A percentile compares a stretch with the other conserved stretches of the same genome.
Conservation (phyloP, 2,329 filamentous ascomycete genomes). For the Ceratocystiopsis sp. region DNA sequence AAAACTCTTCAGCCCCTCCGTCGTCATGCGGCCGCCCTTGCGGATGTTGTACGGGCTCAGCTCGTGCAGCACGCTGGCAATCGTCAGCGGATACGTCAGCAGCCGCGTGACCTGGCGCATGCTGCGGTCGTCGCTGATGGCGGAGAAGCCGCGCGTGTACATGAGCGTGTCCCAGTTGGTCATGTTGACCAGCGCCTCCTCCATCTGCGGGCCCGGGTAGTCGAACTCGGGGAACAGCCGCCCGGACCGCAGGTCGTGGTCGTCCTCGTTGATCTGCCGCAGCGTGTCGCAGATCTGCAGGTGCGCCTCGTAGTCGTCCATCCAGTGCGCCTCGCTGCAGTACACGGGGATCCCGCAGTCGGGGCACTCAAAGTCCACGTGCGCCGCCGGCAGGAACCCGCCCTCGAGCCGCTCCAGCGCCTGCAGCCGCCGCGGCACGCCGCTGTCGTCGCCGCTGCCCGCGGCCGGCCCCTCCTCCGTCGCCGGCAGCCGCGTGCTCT, state of each 20-base stretch:
- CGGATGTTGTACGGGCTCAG: constrained; percentile 80
- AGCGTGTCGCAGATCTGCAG: constrained; percentile 83
- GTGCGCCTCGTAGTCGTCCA: constrained; percentile 86
- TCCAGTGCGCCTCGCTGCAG: constrained; percentile 90
- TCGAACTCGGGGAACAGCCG: constrained; percentile 88
- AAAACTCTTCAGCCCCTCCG: constrained; percentile 83
- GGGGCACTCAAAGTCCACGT: constrained; percentile 87
- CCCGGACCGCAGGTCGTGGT: constrained; percentile 83
- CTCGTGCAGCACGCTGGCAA: constrained; percentile 85
- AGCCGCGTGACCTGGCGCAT: constrained; percentile 88
- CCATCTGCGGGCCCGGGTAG: constrained; percentile 76
- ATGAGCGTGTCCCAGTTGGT: constrained; percentile 97
- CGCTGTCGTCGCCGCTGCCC: too few species aligned
- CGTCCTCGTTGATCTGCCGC: constrained; percentile 90
- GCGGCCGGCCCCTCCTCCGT: background rate
- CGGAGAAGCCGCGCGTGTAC: constrained; percentile 80
- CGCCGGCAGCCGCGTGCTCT: constrained; percentile 42
- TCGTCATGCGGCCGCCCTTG: constrained; percentile 56
- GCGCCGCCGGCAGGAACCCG: constrained; percentile 44
- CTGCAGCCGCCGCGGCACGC: constrained; percentile 3
- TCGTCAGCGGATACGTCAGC: constrained; percentile 82
- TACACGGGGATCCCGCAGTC: constrained; percentile 91
- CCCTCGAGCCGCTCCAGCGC: constrained; percentile 19
- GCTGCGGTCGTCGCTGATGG: constrained; percentile 76
- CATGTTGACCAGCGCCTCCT: constrained; percentile 90